A percentile compares a stretch with the other conserved stretches of the same genome.
Conservation (phyloP, 176 grass and related monocot genomes). For the Ananas comosus region DNA sequence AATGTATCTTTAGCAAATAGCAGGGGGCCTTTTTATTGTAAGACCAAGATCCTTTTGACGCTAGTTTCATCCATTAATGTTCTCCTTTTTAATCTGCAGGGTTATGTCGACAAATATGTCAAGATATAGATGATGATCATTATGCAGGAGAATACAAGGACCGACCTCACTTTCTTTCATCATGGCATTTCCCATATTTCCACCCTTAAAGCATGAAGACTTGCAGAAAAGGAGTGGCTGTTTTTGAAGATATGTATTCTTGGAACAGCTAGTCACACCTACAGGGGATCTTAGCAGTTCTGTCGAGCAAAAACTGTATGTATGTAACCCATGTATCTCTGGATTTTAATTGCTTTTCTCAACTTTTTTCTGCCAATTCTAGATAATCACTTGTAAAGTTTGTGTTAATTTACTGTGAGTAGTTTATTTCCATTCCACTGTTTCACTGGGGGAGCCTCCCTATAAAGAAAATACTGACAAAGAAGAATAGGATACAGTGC, state of each 20-base stretch:
- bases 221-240: not conserved
- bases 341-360: constrained; percentile 3
- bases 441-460: not conserved
- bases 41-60: not conserved
- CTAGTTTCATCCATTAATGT: not conserved
- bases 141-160: not conserved
- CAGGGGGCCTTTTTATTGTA: not conserved
- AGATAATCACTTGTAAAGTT: not conserved
- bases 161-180: not conserved
- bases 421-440: not conserved
- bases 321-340: not conserved
- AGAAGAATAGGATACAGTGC: not conserved
- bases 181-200: not conserved
- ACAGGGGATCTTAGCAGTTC: not conserved
- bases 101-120: constrained; percentile 97
- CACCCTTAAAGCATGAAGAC: not conserved
- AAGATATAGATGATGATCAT: constrained; percentile 51
- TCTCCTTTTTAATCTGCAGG: constrained; percentile 37
- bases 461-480: not conserved
- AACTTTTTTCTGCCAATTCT: not conserved
- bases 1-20: too few species aligned
- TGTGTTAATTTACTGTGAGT: not conserved
- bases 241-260: not conserved
- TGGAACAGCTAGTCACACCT: not conserved
- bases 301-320: too few species aligned